A percentile compares a stretch with the other conserved stretches of the same genome.
Conservation (phyloP, 2,329 filamentous ascomycete genomes). For the Botrytis cinerea region DNA sequence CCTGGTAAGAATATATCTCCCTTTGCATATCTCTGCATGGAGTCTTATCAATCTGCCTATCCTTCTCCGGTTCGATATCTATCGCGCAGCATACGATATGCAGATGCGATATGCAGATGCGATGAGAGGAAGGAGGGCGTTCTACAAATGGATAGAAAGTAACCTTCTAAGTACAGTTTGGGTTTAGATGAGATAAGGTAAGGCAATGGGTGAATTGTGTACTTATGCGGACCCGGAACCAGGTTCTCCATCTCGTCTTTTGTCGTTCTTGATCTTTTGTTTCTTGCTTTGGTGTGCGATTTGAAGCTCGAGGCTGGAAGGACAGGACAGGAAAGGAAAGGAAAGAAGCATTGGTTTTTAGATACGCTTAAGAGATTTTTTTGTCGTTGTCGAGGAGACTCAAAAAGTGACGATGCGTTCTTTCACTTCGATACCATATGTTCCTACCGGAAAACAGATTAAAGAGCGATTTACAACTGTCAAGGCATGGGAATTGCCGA, state of each 20-base stretch:
- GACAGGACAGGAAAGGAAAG: neutral
- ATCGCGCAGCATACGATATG: neutral
- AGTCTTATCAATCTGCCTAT: neutral
- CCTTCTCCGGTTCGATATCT: constrained; percentile 11
- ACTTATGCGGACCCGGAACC: neutral
- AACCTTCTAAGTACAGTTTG: neutral
- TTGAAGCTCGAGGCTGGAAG: neutral
- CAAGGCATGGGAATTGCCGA: constrained; percentile 50
- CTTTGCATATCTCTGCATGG: neutral
- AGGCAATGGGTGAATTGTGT: neutral
- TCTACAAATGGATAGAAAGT: neutral
- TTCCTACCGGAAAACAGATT: constrained; percentile 43
- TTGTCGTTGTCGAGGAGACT: neutral
- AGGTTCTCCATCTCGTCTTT: neutral
- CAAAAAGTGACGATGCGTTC: neutral
- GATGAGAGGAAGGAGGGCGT: neutral
- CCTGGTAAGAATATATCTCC: neutral
- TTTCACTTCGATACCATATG: constrained; percentile 28
- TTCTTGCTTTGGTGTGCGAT: neutral
- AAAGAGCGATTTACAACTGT: constrained; percentile 46
- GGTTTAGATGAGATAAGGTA: neutral
- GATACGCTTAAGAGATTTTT: neutral
- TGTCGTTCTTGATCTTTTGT: neutral
- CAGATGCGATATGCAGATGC: neutral
- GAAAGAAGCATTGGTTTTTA: neutral